phyloP scores from a whole-genome alignment of 495 filamentous ascomycete species.

The Penicillium nucicola region DNA sequence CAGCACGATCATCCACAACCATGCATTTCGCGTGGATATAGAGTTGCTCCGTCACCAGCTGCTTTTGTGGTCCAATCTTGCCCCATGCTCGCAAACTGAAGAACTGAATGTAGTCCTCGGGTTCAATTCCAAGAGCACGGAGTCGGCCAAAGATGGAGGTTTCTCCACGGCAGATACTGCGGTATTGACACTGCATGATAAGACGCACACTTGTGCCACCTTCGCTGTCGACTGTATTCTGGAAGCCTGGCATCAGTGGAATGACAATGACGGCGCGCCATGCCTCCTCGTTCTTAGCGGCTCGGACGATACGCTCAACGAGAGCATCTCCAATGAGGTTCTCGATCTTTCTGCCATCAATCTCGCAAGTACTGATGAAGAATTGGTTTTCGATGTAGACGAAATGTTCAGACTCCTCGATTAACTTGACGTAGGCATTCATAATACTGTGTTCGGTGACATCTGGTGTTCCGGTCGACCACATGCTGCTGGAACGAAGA shows the following conservation, averaged over 20 bases:
- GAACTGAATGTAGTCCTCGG: slow-evolving; percentile 95
- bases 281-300: slow-evolving; percentile 77
- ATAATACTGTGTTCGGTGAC: slow-evolving; percentile 89
- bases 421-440: slow-evolving; percentile 92
- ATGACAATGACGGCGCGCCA: slow-evolving; percentile 96
- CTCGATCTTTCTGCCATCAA: slow-evolving; percentile 80
- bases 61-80: slow-evolving; percentile 77
- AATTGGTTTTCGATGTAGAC: slow-evolving; percentile 99
- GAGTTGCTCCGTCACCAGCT: slow-evolving; percentile 89
- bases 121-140: slow-evolving; percentile 79
- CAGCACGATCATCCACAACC: slow-evolving; percentile 91
- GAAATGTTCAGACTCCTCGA: slow-evolving; percentile 92
- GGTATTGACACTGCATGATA: slow-evolving; percentile 98
- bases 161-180: slow-evolving; percentile 93
- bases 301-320: slow-evolving; percentile 85
- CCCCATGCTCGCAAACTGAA: slow-evolving; percentile 93
- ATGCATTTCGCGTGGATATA: slow-evolving; percentile 99
- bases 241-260: slow-evolving; percentile 95
- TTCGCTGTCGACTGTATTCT: slow-evolving; percentile 90
- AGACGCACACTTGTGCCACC: slow-evolving; percentile 91
- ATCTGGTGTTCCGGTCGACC: slow-evolving; percentile 87
- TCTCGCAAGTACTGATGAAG: slow-evolving; percentile 91
- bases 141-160: slow-evolving; percentile 89
- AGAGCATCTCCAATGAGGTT: slow-evolving; percentile 95
- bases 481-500: slow-evolving; percentile 80